Evolutionary conservation across 768 basidiomycete genomes (phyloP), one percentile per base, ranked within the genome.

Genomic region (Auriscalpium vulgare): DNA sequence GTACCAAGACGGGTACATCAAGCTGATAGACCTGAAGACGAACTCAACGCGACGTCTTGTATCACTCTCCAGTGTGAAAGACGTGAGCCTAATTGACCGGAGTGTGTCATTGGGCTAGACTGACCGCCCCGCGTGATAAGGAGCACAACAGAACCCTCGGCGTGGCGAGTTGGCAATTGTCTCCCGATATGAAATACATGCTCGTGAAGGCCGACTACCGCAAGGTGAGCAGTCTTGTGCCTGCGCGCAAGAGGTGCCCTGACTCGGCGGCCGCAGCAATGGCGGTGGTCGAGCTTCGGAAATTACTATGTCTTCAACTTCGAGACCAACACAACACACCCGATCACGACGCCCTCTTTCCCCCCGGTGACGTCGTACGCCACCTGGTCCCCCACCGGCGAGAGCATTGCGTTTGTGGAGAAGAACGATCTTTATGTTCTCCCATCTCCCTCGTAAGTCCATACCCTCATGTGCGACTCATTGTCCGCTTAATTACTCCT

Each of bases 291-390:
- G 7, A 84, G 83, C 55, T 87, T 87, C 66, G 88, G 89, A 16
- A 97, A 95, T 69, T 98, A 94, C 67, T 95, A 91, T 68, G 77
- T 99, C n/a, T 87, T 97, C 71, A 79, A 84, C 62, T 74, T 97
- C 44, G 79, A 75, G 23, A 78, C 83, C 8, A 82, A 84, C 57
- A 65, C 66, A 16, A 95, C 94, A 1, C 77, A 78, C 56, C 85
- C 92, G 1, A 75, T 98, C 46, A 75, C 82, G 56, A 74, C 83
- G 1, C 88, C 88, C 0, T 74, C 83, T 13, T 55, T 78, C 59
- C 91, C 91, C 16, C 84, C 94, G 0, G 76, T 73, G 11, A 88
- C 87, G 17, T 76, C 89, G 2, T 88, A 88, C 63, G 93, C 89
- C 1, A 79, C 83, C 7, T 98, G 95, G 93, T 83, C 94, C 3